Evolutionary conservation across 352 stramenopile species (phyloP).

Genomic region (Blastocystis sp.): DNA sequence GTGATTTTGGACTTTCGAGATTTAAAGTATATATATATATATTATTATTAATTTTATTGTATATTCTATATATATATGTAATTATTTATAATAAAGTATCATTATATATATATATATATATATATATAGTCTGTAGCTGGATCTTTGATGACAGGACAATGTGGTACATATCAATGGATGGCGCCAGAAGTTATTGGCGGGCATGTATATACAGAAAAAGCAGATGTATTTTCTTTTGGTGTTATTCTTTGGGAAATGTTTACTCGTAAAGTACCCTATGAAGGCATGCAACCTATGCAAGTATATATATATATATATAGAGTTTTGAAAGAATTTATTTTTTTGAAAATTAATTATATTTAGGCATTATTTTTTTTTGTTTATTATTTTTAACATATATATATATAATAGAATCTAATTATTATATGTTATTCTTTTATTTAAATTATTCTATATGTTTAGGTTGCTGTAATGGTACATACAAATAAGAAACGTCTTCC

Average conservation of each 20-base stretch:
- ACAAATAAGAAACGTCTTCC: constrained; percentile 34
- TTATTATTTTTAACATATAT: too few species aligned
- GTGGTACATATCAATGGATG: constrained; percentile 66
- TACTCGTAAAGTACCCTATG: constrained; percentile 40
- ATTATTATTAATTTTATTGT: too few species aligned
- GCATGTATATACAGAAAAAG: constrained; percentile 59
- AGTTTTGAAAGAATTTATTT: too few species aligned
- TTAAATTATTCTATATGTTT: too few species aligned
- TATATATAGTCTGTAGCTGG: not conserved
- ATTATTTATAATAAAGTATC: too few species aligned
- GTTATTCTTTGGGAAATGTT: constrained; percentile 43
- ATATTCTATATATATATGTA: too few species aligned
- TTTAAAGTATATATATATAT: constrained; percentile 19
- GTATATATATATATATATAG: not conserved
- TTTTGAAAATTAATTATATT: too few species aligned
- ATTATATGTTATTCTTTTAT: too few species aligned
- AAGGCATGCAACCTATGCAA: constrained; percentile 42
- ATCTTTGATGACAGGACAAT: constrained; percentile 39
- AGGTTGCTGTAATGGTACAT: constrained; percentile 37
- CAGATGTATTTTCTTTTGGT: constrained; percentile 49
- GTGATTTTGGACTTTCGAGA: constrained; percentile 54
- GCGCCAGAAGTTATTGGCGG: constrained; percentile 65
- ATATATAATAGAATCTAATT: too few species aligned
- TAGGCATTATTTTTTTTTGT: too few species aligned
- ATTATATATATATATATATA: not conserved